Evolutionary conservation across 257 asterid genomes (phyloP).

Genomic region (Thymus quinquecostatus): DNA sequence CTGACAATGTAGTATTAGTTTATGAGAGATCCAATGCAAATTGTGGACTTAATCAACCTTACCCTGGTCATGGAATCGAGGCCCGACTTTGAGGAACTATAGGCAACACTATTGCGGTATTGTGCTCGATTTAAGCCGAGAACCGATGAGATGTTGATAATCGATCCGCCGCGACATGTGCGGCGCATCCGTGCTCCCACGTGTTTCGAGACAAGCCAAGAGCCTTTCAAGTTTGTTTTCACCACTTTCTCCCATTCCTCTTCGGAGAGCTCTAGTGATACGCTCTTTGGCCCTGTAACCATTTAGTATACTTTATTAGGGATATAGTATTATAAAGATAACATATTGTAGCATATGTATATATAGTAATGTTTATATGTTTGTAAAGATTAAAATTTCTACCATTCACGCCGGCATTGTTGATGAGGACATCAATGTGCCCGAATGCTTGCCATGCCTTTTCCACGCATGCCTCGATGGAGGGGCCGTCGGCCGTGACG

Average conservation of each 20-base stretch:
- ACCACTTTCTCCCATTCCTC: slow-evolving; percentile 28
- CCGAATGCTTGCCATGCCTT: slow-evolving; percentile 37
- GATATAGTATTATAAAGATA: no score
- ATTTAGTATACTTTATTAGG: no score
- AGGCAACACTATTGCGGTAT: slow-evolving; percentile 11
- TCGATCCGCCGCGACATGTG: slow-evolving; percentile 24
- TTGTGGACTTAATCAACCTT: not conserved
- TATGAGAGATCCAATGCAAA: no score
- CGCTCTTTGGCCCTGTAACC: not conserved
- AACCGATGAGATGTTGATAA: slow-evolving; percentile 30
- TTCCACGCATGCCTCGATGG: slow-evolving; percentile 5
- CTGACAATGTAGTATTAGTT: no score
- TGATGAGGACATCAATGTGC: slow-evolving; percentile 29
- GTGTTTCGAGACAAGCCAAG: slow-evolving; percentile 29
- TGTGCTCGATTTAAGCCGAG: slow-evolving; percentile 21
- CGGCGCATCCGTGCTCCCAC: slow-evolving; percentile 25
- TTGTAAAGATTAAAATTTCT: not conserved
- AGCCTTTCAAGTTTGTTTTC: slow-evolving; percentile 30
- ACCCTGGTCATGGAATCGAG: slow-evolving; percentile 23
- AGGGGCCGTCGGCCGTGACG: not conserved
- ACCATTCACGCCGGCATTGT: slow-evolving; percentile 33
- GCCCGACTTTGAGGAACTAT: slow-evolving; percentile 27
- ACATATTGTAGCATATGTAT: not conserved
- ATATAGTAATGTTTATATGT: no score
- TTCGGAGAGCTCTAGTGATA: not conserved